Evolutionary conservation across 306 rosid species (phyloP).

Genomic region (Castanopsis chinensis): DNA sequence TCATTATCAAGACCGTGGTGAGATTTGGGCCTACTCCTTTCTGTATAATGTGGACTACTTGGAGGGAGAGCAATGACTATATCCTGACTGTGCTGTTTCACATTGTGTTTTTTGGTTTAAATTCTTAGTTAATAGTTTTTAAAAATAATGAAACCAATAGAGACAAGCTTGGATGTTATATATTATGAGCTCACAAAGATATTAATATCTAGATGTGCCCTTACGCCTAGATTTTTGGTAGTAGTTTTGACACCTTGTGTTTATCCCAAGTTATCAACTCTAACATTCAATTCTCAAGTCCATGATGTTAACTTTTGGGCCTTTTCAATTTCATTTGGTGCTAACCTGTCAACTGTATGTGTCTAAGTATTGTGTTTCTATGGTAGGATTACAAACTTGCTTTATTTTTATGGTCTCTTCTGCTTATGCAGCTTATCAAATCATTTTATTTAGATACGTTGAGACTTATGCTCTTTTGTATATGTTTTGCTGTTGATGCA

Average conservation of each 20-base stretch:
- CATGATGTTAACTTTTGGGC: not conserved
- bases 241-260: too few relatives aligned
- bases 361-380: not conserved
- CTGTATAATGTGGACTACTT: not conserved
- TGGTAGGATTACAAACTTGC: not conserved
- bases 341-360: not conserved
- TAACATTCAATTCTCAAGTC: too few relatives aligned
- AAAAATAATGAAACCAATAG: too few relatives aligned
- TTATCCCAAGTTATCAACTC: too few relatives aligned
- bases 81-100: not conserved
- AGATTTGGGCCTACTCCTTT: not conserved
- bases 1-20: not conserved
- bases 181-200: too few relatives aligned
- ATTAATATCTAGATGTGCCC: too few relatives aligned
- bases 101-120: too few relatives aligned
- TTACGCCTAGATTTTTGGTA: too few relatives aligned
- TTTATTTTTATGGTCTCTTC: not conserved
- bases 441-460: slow-evolving; percentile 1
- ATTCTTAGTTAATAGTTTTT: too few relatives aligned
- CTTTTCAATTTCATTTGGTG: not conserved
- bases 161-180: too few relatives aligned
- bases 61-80: not conserved
- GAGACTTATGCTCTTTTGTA: not conserved
- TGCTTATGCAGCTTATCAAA: not conserved
- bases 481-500: slow-evolving; percentile 39